Conservation (phyloP, 2,329 filamentous ascomycete species). For the Cadophora luteo-olivacea region DNA sequence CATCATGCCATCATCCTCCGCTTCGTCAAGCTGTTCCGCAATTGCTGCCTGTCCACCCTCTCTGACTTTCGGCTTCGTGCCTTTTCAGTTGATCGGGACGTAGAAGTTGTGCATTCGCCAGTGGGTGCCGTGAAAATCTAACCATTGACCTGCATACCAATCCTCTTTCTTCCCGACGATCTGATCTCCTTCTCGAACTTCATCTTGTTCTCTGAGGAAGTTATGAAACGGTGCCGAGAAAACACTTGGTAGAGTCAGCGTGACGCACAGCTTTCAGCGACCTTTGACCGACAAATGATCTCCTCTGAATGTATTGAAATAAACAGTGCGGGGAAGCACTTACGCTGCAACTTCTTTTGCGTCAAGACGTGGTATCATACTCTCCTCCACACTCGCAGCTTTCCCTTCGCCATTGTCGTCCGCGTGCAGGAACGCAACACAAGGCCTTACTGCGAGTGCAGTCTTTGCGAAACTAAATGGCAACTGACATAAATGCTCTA, state of each 20-base stretch:
- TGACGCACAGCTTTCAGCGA: neutral
- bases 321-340: neutral
- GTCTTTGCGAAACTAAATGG: conserved; percentile 78
- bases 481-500: conserved; percentile 87
- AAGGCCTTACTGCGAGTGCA: conserved; percentile 76
- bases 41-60: conserved; percentile 52
- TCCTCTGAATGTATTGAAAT: neutral
- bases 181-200: conserved; percentile 49
- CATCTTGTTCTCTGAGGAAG: conserved; percentile 71
- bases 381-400: conserved; percentile 65
- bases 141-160: conserved; percentile 90
- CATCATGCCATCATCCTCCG: conserved; percentile 51
- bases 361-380: conserved; percentile 80
- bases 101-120: conserved; percentile 94
- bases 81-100: conserved; percentile 75
- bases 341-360: conserved; percentile 66
- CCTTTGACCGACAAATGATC: neutral
- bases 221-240: conserved; percentile 90
- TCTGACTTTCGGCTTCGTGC: conserved; percentile 63
- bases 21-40: conserved; percentile 54
- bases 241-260: conserved; percentile 51
- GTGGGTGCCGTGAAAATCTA: conserved; percentile 75
- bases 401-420: conserved; percentile 49
- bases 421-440: conserved; percentile 78
- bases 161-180: conserved; percentile 44